Evolutionary conservation across 2,329 filamentous ascomycete genomes (phyloP).

Genomic region (Arthrobotrys iridis): DNA sequence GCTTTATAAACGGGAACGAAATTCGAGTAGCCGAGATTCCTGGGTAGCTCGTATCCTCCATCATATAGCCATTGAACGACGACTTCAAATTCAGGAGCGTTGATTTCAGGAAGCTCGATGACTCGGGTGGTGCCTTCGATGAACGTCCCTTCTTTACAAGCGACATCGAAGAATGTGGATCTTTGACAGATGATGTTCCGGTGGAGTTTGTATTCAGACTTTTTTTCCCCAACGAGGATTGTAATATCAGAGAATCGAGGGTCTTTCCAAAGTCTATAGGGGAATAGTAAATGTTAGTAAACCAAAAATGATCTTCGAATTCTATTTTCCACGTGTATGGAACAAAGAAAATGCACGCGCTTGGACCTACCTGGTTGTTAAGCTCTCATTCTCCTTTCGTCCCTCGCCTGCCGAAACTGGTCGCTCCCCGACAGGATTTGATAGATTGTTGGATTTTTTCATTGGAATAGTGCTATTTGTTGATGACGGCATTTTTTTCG

Average conservation of each 20-base stretch:
- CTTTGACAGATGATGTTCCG: conserved; percentile 48
- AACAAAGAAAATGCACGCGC: too few relatives aligned
- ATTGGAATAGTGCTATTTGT: too few relatives aligned
- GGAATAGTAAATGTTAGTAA: too few relatives aligned
- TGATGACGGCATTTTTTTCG: too few relatives aligned
- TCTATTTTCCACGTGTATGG: too few relatives aligned
- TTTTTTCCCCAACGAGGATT: conserved; percentile 25
- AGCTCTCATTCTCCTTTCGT: too few relatives aligned
- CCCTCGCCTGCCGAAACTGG: too few relatives aligned
- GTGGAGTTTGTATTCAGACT: conserved; percentile 54
- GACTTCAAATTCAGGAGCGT: neutral
- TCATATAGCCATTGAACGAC: conserved; percentile 4
- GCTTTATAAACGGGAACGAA: neutral
- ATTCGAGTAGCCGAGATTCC: neutral
- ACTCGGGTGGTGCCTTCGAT: neutral
- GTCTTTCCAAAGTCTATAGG: neutral
- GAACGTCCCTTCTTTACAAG: conserved; percentile 32
- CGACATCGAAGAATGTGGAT: conserved; percentile 54
- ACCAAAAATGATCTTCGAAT: too few relatives aligned
- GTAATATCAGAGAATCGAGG: conserved; percentile 41
- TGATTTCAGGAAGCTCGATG: conserved; percentile 3
- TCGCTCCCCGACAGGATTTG: too few relatives aligned
- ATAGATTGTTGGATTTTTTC: too few relatives aligned
- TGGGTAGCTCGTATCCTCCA: neutral
- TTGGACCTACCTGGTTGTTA: too few relatives aligned